Conservation (phyloP, 768 basidiomycete genomes). For the Cantharellus anzutake region DNA sequence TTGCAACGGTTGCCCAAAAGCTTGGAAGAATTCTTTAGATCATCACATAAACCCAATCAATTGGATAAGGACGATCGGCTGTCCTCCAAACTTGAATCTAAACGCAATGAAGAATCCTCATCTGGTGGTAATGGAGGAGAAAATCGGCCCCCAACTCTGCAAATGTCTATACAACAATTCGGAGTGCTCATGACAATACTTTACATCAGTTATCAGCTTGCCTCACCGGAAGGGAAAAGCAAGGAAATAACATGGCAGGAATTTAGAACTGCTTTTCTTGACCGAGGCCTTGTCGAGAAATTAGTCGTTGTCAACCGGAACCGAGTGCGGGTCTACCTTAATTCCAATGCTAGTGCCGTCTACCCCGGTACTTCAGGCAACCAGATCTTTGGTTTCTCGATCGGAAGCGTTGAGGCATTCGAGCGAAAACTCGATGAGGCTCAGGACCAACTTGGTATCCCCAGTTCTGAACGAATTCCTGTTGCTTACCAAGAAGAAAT, state of each 20-base stretch:
- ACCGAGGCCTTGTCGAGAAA: constrained; percentile 89
- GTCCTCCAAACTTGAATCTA: neutral
- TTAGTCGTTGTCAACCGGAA: constrained; percentile 81
- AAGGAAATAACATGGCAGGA: constrained; percentile 99
- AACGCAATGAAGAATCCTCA: neutral
- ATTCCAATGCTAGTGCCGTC: constrained; percentile 68
- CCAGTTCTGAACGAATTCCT: constrained; percentile 82
- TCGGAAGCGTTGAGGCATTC: constrained; percentile 92
- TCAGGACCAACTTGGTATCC: constrained; percentile 81
- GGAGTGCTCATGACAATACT: constrained; percentile 28
- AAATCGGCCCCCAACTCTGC: neutral
- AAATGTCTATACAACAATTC: neutral
- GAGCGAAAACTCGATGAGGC: constrained; percentile 90
- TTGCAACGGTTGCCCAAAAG: neutral
- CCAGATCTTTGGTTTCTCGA: constrained; percentile 80
- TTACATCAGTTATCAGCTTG: constrained; percentile 34
- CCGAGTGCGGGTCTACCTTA: constrained; percentile 80
- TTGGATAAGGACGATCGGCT: neutral
- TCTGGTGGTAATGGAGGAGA: neutral
- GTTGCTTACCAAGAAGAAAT: constrained; percentile 95
- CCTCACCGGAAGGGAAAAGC: constrained; percentile 24
- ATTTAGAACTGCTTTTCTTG: constrained; percentile 91
- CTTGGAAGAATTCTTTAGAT: constrained; percentile 1
- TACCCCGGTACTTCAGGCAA: constrained; percentile 36
- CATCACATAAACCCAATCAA: neutral